These are phyloP conservation scores for Aureococcus anophagefferens DNA, from an alignment of 108 stramenopile species.

Conservation along the genomic window DNA sequence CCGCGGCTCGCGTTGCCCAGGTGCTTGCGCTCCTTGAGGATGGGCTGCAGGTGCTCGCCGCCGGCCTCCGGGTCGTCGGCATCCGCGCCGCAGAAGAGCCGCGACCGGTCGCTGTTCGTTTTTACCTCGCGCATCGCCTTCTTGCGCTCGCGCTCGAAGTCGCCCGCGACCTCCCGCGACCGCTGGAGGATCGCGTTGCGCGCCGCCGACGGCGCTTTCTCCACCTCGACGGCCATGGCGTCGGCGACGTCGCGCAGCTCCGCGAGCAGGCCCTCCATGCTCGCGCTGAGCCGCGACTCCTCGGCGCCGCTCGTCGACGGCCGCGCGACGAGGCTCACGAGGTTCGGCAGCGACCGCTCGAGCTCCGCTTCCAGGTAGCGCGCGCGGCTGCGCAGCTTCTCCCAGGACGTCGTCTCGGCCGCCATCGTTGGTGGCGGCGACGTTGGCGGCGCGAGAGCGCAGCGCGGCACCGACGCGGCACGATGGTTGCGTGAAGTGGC, in stretches of 20 bases:
- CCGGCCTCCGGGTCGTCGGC: not conserved
- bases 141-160: not conserved
- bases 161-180: not conserved
- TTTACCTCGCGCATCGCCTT: not conserved
- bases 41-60: slow-evolving; percentile 1
- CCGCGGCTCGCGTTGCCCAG: slow-evolving; percentile 21
- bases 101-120: not conserved
- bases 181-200: not conserved
- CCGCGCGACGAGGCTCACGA: not conserved
- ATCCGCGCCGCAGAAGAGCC: not conserved
- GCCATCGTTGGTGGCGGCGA: too few relatives aligned
- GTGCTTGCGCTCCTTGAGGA: slow-evolving; percentile 21
- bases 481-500: too few relatives aligned
- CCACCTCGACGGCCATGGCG: not conserved
- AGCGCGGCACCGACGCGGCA: too few relatives aligned
- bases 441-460: too few relatives aligned
- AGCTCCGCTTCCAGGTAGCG: not conserved
- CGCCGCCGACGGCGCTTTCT: not conserved
- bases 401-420: not conserved
- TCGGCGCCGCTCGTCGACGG: not conserved
- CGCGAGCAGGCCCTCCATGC: not conserved
- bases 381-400: not conserved
- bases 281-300: not conserved
- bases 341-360: not conserved
- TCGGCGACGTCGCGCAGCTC: not conserved